Base-by-base conservation (phyloP, 495 filamentous ascomycete species). In the Daldinia bambusicola region DNA sequence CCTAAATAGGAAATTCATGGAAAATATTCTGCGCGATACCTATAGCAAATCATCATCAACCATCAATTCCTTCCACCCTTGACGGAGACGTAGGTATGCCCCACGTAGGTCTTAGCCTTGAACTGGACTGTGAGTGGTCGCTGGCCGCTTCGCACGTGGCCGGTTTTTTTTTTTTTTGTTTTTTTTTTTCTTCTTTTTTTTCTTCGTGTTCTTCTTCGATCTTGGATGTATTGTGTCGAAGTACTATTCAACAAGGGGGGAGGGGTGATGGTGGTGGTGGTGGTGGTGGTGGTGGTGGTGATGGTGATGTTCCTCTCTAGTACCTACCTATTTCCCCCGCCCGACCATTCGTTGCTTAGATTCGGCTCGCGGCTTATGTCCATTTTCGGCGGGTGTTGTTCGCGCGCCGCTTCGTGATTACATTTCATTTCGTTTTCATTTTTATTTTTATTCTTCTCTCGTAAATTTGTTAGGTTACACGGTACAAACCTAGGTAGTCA, bases 351-450 rank as follows among this genome's bases (percentile, higher is more conserved):
- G 12, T n/a, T 8, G 30, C 50, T 53, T 20, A 14, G 30, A 12
- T 32, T 32, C 13, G 50, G 50, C 55, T 70, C 67, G 67, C 67
- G 67, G 37, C 12, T 70, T 70, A 50, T 70, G 30, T 60, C 67
- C 61, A 32, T n/a, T 60, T 70, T 48, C 61, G 61, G 67, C 5
- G 38, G 26, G 26, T 1, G 26, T 26, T 26, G 26, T 26, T 38
- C 34, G 41, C 61, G 22, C 48, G 43, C 63, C 62, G 38, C 30
- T 57, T 18, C 4, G 52, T 45, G 10, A 55, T 63, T 32, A 1
- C 26, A 26, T 1, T 16, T 40, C 52, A 32, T 38, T 52, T 52
- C 13, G 8, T 12, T 50, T 30, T 20, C 14, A 13, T 40, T 40
- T 37, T n/a, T n/a, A n/a, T n/a, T n/a, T n/a, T n/a, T n/a, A n/a